These are phyloP conservation scores for Furcasterigmium sp. DNA, from an alignment of 2,329 filamentous ascomycete genomes.

Conservation along the genomic window DNA sequence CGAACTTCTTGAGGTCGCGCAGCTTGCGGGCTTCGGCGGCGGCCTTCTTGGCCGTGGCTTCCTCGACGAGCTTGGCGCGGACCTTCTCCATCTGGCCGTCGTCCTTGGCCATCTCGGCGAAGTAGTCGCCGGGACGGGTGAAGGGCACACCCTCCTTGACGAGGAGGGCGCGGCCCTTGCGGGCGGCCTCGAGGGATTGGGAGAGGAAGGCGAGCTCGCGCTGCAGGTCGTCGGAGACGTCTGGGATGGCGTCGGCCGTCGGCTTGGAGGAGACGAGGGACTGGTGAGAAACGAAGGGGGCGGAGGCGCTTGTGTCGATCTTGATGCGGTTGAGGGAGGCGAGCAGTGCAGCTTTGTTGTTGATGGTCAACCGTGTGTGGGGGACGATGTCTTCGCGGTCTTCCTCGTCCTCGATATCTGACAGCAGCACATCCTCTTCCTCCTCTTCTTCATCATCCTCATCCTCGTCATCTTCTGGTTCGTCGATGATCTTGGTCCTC, in stretches of 20 bases:
- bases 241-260: slow-evolving; percentile 63
- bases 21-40: slow-evolving; percentile 85
- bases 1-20: slow-evolving; percentile 97
- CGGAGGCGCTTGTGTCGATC: slow-evolving; percentile 59
- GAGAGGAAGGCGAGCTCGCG: slow-evolving; percentile 92
- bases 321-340: slow-evolving; percentile 75
- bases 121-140: slow-evolving; percentile 87
- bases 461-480: slow-evolving; percentile 44
- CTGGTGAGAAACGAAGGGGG: slow-evolving; percentile 81
- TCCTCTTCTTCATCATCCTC: slow-evolving; percentile 66
- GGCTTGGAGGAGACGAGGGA: slow-evolving; percentile 63
- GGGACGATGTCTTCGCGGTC: slow-evolving; percentile 84
- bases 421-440: slow-evolving; percentile 84
- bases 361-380: slow-evolving; percentile 91
- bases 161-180: slow-evolving; percentile 66
- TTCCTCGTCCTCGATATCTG: slow-evolving; percentile 78
- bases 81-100: slow-evolving; percentile 98
- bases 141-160: slow-evolving; percentile 82
- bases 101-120: slow-evolving; percentile 98
- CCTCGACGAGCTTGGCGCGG: slow-evolving; percentile 87
- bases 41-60: slow-evolving; percentile 88
- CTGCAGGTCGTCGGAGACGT: slow-evolving; percentile 85
- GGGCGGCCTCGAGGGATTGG: slow-evolving; percentile 76
- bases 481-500: slow-evolving; percentile 29
- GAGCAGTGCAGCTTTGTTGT: slow-evolving; percentile 86